A percentile compares a stretch with the other conserved stretches of the same genome.
These are phyloP conservation scores for Sarocladium brachiariae DNA, from an alignment of 2,329 filamentous ascomycete species.

Conservation along the genomic window DNA sequence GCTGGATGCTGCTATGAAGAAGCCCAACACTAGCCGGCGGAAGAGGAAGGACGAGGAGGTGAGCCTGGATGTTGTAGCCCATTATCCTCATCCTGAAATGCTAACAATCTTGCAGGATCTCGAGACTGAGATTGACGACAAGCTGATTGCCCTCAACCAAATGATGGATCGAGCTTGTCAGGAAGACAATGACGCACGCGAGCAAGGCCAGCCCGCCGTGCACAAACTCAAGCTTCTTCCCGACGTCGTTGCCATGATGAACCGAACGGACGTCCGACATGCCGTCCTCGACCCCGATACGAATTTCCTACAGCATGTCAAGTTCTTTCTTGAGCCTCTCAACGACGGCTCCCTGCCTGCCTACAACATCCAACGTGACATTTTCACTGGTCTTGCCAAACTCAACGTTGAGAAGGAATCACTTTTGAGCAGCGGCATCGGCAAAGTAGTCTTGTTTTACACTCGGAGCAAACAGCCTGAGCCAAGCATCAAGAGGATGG, in stretches of 20 bases:
- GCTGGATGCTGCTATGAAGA: slow-evolving; percentile 84
- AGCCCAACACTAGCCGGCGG: slow-evolving; percentile 56
- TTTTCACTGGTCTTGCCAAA: slow-evolving; percentile 73
- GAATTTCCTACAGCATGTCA: slow-evolving; percentile 89
- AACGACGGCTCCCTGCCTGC: slow-evolving; percentile 91
- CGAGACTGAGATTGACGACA: slow-evolving; percentile 82
- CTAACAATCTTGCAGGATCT: slow-evolving; percentile 55
- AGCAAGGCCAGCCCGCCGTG: slow-evolving; percentile 71
- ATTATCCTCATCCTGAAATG: neutral
- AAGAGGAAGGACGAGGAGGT: slow-evolving; percentile 77
- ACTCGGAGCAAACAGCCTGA: slow-evolving; percentile 91
- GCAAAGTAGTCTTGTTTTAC: slow-evolving; percentile 95
- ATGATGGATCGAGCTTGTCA: slow-evolving; percentile 88
- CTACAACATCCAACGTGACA: slow-evolving; percentile 94
- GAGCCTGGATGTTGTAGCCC: neutral
- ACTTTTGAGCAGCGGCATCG: slow-evolving; percentile 84
- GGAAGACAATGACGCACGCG: slow-evolving; percentile 75
- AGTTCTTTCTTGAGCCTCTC: slow-evolving; percentile 94
- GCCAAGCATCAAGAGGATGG: slow-evolving; percentile 82
- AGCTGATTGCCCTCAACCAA: slow-evolving; percentile 80
- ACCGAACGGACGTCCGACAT: slow-evolving; percentile 78
- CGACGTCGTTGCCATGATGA: slow-evolving; percentile 80
- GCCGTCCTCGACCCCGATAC: slow-evolving; percentile 89
- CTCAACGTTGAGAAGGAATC: slow-evolving; percentile 88
- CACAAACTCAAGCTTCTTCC: slow-evolving; percentile 93